These are phyloP conservation scores for Vigna angularis DNA, from an alignment of 306 rosid genomes.

Conservation along the genomic window DNA sequence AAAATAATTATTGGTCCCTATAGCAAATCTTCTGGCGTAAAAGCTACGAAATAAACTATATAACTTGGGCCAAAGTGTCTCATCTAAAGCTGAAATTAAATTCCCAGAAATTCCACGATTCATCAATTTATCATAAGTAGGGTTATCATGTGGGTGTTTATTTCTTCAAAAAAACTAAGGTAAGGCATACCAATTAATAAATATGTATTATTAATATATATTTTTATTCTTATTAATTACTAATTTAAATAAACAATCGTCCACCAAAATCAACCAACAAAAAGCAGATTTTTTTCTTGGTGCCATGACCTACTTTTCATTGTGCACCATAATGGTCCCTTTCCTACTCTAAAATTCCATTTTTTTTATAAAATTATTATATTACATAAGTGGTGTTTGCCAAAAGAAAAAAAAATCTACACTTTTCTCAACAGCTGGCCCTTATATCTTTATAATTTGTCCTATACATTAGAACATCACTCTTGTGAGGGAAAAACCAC, in stretches of 20 bases:
- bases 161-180: too few relatives aligned
- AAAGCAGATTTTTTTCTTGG: background rate
- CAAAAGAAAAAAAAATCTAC: background rate
- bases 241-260: background rate
- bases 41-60: background rate
- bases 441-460: conserved; percentile 10
- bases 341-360: background rate
- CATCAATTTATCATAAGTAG: background rate
- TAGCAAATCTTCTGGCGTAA: conserved; percentile 19
- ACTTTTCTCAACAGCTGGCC: conserved; percentile 37
- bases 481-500: conserved; percentile 18
- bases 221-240: background rate
- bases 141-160: too few relatives aligned
- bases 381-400: background rate
- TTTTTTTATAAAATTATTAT: background rate
- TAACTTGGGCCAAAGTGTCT: background rate
- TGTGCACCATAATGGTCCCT: conserved; percentile 24
- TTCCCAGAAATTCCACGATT: conserved; percentile 15
- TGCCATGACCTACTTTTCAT: background rate
- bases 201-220: too few relatives aligned
- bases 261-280: background rate
- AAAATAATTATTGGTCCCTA: conserved; percentile 20
- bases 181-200: background rate
- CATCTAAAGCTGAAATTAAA: background rate
- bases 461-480: conserved; percentile 14